phyloP scores from a whole-genome alignment of 148 eudicot genomes.

The Hydrangea macrophylla region DNA sequence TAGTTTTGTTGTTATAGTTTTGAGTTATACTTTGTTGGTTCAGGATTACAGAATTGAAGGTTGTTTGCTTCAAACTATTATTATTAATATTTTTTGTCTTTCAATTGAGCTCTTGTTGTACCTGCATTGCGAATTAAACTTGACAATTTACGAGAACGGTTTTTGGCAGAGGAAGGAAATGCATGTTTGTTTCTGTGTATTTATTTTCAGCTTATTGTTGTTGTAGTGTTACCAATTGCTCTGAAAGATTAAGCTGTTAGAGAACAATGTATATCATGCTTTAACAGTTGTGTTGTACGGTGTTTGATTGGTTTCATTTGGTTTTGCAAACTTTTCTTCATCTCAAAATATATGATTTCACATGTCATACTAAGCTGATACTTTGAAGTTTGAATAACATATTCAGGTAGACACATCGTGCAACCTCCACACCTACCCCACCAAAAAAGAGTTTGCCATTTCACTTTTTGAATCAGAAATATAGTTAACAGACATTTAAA shows the following conservation, averaged over 20 bases:
- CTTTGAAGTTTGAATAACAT: neutral
- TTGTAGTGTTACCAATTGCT: neutral
- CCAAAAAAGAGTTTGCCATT: neutral
- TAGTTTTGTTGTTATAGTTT: no score
- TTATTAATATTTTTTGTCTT: no score
- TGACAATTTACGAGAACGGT: neutral
- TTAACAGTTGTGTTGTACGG: no score
- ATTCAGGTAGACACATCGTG: no score
- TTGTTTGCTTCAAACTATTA: no score
- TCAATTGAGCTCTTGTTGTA: neutral
- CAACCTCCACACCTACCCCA: no score
- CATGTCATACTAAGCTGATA: neutral
- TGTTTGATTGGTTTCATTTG: neutral
- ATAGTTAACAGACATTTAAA: neutral
- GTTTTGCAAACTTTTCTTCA: neutral
- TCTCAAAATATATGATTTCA: neutral
- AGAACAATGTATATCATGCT: no score
- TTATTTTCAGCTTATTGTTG: neutral
- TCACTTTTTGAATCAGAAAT: neutral
- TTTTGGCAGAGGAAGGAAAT: no score
- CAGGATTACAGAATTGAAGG: no score
- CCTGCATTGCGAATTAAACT: neutral
- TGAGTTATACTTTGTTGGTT: no score
- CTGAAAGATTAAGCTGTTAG: no score
- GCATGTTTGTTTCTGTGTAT: neutral